Evolutionary conservation across 305 asterid genomes (phyloP), one percentile per base, ranked within the genome.

Genomic region (Monarda citriodora): DNA sequence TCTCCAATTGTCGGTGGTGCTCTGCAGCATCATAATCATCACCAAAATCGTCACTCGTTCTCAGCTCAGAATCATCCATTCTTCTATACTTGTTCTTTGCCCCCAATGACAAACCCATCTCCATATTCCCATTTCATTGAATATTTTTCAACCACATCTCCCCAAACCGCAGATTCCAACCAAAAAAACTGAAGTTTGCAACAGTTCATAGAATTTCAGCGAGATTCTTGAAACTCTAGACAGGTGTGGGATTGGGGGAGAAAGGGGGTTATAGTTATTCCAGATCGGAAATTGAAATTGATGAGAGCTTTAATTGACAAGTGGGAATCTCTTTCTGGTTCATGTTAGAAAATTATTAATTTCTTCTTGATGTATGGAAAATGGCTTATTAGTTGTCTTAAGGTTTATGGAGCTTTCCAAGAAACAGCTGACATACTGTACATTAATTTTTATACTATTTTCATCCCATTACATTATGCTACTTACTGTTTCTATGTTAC

Each of bases 11-110:
- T 53, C 62, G 75, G 66, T 66, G 78, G 56, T 83, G 88, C 44
- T 64, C 63, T n/a, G 75, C 72, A 34, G 69, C 77, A 64, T 85
- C 83, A 67, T 73, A 72, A 53, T 76, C 83, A 56, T 72, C 85
- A 36, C 64, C 82, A 59, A 76, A 71, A 62, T 53, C 81, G 44
- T 56, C 83, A 61, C 70, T 72, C 20, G 72, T 77, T 52, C 72
- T 59, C 72, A 69, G 53, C 53, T 72, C 76, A 63, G 84, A 76
- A 70, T 83, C 95, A 73, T 83, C 96, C 97, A 92, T 92, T 61
- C 94, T 85, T 52, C 37, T 85, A 42, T 92, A 89, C 75, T 92
- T 86, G 63, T 84, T 91, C 61, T 81, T 80, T 47, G 61, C 31
- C 34, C 95, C 96, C 80, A 87, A 46, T 53, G 76, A 58, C 69